Percentiles rank a stretch among this genome's conserved stretches.
phyloP scores from a whole-genome alignment of 768 basidiomycete species.

The Leccinum disarticulatum region DNA sequence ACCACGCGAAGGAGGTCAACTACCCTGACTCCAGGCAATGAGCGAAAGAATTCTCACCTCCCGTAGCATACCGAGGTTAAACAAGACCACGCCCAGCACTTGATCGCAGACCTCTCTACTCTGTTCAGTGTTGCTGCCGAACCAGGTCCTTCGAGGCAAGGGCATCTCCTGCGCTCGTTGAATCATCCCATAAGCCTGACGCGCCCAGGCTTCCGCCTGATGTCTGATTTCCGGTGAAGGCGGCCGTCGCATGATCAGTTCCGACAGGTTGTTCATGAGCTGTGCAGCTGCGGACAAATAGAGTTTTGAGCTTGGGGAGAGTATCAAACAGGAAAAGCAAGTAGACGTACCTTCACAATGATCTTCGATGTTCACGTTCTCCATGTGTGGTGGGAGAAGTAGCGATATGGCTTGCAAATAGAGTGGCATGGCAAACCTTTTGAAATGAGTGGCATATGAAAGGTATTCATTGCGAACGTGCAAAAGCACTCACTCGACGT shows the following conservation, averaged over 20 bases:
- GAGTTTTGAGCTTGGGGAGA: neutral
- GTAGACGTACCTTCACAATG: conserved; percentile 55
- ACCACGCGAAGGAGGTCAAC: neutral
- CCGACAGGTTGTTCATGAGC: conserved; percentile 49
- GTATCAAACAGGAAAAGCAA: neutral
- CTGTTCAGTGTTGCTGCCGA: conserved; percentile 23
- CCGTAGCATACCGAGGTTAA: conserved; percentile 57
- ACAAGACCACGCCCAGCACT: conserved; percentile 56
- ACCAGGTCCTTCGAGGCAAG: conserved; percentile 20
- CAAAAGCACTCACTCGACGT: conserved; percentile 37
- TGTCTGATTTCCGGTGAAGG: conserved; percentile 38
- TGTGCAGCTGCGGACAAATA: conserved; percentile 38
- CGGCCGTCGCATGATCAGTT: conserved; percentile 37
- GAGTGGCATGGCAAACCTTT: conserved; percentile 61
- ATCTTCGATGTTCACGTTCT: conserved; percentile 41
- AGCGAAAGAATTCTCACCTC: conserved; percentile 32
- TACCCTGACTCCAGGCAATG: neutral
- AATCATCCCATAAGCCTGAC: conserved; percentile 43
- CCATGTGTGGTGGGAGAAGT: conserved; percentile 45
- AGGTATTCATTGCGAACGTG: neutral
- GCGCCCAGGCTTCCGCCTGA: conserved; percentile 63
- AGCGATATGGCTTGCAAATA: conserved; percentile 66
- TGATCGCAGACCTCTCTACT: conserved; percentile 47
- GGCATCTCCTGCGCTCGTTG: conserved; percentile 26
- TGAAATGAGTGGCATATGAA: neutral